Percentiles rank a stretch among this genome's conserved stretches.
phyloP scores from a whole-genome alignment of 768 basidiomycete species.

The Suillus alpinus region DNA sequence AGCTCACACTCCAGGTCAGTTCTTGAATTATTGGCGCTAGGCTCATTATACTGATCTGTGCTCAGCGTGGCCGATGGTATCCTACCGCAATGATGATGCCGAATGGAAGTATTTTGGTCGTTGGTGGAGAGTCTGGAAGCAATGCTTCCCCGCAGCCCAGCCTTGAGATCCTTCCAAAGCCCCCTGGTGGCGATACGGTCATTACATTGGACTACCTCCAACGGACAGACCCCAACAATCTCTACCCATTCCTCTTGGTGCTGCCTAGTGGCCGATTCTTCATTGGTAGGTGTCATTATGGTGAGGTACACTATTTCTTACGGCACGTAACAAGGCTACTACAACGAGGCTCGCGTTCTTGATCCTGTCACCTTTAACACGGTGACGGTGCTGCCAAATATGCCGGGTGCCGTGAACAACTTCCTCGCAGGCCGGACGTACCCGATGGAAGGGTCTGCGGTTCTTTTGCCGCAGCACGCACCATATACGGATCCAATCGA shows the following conservation, averaged over 20 bases:
- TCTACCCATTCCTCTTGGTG: slow-evolving; percentile 75
- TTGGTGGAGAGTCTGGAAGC: slow-evolving; percentile 73
- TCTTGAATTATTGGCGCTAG: not conserved
- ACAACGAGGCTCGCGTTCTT: slow-evolving; percentile 77
- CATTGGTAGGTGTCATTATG: slow-evolving; percentile 42
- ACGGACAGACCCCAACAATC: slow-evolving; percentile 75
- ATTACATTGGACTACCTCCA: slow-evolving; percentile 62
- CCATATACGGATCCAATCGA: slow-evolving; percentile 75
- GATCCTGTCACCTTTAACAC: slow-evolving; percentile 67
- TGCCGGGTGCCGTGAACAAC: slow-evolving; percentile 71
- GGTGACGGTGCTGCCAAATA: slow-evolving; percentile 58
- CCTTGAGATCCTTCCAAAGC: slow-evolving; percentile 69
- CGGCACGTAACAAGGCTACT: slow-evolving; percentile 51
- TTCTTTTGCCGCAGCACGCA: slow-evolving; percentile 65
- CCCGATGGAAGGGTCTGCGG: slow-evolving; percentile 69
- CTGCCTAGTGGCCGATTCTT: slow-evolving; percentile 71
- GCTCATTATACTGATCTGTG: not conserved
- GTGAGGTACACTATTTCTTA: not conserved
- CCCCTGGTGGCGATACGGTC: slow-evolving; percentile 58
- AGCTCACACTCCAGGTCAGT: slow-evolving; percentile 59
- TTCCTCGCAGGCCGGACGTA: slow-evolving; percentile 76
- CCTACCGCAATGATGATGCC: slow-evolving; percentile 64
- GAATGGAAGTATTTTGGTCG: slow-evolving; percentile 71
- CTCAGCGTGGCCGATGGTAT: slow-evolving; percentile 68
- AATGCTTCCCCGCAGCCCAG: slow-evolving; percentile 66